A percentile compares a stretch with the other conserved stretches of the same genome.
Conservation (phyloP, 805 yeast genomes). For the Wickerhamiella vanderwaltii region DNA sequence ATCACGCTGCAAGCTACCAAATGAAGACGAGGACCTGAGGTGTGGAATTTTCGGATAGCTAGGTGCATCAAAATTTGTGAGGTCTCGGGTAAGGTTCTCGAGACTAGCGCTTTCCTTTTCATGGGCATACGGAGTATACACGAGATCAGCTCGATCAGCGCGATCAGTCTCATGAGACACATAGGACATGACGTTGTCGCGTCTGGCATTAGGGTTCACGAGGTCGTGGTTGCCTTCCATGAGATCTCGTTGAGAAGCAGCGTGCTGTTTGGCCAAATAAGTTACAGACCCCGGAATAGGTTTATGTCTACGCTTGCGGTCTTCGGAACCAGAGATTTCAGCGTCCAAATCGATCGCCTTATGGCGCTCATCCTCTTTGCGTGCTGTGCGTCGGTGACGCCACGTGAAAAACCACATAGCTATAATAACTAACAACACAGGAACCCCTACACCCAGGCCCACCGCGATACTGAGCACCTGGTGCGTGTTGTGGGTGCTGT, state of each 20-base stretch:
- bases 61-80: slow-evolving; percentile 6
- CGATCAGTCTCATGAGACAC: not conserved
- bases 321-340: slow-evolving; percentile 26
- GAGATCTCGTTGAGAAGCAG: slow-evolving; percentile 9
- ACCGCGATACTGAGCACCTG: slow-evolving; percentile 21
- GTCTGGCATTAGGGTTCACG: not conserved
- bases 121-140: slow-evolving; percentile 2
- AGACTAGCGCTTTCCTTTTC: slow-evolving; percentile 3
- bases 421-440: slow-evolving; percentile 26
- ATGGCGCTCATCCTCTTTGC: slow-evolving; percentile 28
- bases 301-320: slow-evolving; percentile 1
- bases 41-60: slow-evolving; percentile 1
- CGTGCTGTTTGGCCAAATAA: slow-evolving; percentile 9
- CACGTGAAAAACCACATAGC: slow-evolving; percentile 26
- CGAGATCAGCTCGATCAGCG: not conserved
- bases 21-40: not conserved
- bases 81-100: slow-evolving; percentile 9
- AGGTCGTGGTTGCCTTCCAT: not conserved
- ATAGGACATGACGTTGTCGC: not conserved
- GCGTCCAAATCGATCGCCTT: slow-evolving; percentile 29
- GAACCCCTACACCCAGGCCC: slow-evolving; percentile 32
- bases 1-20: not conserved
- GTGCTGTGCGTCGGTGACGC: slow-evolving; percentile 25
- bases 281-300: slow-evolving; percentile 5
- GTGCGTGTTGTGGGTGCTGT: slow-evolving; percentile 3